Evolutionary conservation across 345 rosid species (phyloP).

Genomic region (Hevea brasiliensis): DNA sequence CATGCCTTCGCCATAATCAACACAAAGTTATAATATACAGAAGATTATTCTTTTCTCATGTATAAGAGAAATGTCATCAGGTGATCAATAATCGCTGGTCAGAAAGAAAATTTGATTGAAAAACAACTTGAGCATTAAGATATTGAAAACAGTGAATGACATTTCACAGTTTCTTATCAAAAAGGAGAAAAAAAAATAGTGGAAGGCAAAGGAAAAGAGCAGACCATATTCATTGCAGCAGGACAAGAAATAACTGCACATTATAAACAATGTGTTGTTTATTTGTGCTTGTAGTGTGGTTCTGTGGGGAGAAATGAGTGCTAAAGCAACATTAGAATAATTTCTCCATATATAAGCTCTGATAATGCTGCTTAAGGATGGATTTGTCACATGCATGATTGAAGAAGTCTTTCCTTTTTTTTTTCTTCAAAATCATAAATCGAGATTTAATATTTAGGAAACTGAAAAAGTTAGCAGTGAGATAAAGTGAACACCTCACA

Average conservation of each 20-base stretch:
- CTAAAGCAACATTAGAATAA: background rate
- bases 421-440: background rate
- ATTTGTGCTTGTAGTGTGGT: background rate
- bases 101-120: background rate
- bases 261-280: background rate
- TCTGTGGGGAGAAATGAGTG: background rate
- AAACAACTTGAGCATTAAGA: background rate
- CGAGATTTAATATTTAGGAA: background rate
- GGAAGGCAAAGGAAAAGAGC: background rate
- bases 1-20: background rate
- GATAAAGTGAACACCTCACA: conserved; percentile 40
- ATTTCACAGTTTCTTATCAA: background rate
- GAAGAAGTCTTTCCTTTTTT: background rate
- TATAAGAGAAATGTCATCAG: background rate
- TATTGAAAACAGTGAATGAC: background rate
- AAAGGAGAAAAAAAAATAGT: background rate
- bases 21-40: background rate
- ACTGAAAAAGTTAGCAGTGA: conserved; percentile 1
- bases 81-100: background rate
- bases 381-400: background rate
- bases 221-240: background rate
- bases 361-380: background rate
- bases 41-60: background rate
- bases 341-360: background rate
- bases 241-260: background rate